Conservation (phyloP, 768 basidiomycete genomes). For the Rhizopogon vesiculosus region DNA sequence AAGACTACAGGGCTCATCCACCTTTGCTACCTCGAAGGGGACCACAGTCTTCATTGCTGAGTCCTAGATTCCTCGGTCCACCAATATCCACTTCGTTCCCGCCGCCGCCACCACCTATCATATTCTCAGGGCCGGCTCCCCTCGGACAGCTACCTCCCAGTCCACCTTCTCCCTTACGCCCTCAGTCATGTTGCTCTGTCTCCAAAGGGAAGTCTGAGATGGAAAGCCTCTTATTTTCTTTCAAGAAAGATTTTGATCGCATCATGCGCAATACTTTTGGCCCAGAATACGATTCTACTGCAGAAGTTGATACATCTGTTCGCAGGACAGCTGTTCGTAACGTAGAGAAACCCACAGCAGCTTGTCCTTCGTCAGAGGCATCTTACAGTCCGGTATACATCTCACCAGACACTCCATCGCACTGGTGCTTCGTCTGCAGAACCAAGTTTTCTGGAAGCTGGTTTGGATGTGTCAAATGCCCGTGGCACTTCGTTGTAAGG, state of each 20-base stretch:
- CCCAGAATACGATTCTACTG: slow-evolving; percentile 9
- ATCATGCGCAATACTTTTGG: slow-evolving; percentile 37
- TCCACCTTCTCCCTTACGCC: slow-evolving; percentile 14
- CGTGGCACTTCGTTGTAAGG: slow-evolving; percentile 27
- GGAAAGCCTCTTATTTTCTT: slow-evolving; percentile 39
- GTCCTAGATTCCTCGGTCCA: not conserved
- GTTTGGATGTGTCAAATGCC: slow-evolving; percentile 28
- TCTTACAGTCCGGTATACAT: not conserved
- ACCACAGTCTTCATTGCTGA: not conserved
- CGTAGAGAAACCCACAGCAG: too few relatives aligned
- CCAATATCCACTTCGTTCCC: not conserved
- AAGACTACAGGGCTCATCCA: not conserved
- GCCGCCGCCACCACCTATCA: slow-evolving; percentile 25
- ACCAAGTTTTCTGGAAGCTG: slow-evolving; percentile 18
- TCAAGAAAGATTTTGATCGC: slow-evolving; percentile 49
- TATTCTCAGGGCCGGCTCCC: slow-evolving; percentile 20
- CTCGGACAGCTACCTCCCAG: not conserved
- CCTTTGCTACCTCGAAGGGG: not conserved
- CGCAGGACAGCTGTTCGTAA: not conserved
- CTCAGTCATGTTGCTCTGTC: slow-evolving; percentile 37
- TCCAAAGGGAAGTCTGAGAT: slow-evolving; percentile 47
- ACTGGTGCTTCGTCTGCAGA: slow-evolving; percentile 28
- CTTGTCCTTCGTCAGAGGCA: not conserved
- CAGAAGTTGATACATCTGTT: not conserved
- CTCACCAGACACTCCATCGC: slow-evolving; percentile 1